Base-by-base conservation (phyloP, 345 rosid genomes). In the Populus euphratica region DNA sequence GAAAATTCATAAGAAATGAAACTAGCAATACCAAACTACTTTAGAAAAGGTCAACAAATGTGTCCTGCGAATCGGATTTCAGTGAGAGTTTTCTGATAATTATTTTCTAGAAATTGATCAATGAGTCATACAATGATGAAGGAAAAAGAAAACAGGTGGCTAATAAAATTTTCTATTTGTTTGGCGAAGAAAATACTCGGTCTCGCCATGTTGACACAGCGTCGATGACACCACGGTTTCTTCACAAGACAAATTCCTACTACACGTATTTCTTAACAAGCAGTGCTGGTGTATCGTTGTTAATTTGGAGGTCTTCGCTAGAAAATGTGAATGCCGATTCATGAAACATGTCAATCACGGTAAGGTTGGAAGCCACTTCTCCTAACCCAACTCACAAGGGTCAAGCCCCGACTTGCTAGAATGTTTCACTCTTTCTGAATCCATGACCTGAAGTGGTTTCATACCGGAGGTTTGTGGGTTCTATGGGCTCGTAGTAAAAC, bases 361-460 rank as follows among this genome's bases (percentile, higher is more conserved):
- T 56, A 65, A 38, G 68, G 72, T 41, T 81, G 86, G 81, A 41
- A 8, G 68, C 76, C 72, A 81, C 81, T 70, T 76, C 64, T 52
- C 70, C 78, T 65, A 41, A 69, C 76, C 78, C 74, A 70, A 64
- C 54, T 67, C 20, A 29, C 35, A 36, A 67, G 70, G 64, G 81
- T 65, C 80, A 78, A 74, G 66, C 54, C 33, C 25, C 64, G 11
- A 71, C 54, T 70, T 70, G 43, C 5, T 13, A 62, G 61, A 47
- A 27, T 36, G 65, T 20, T 62, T 33, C 41, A 5, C 25, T 21
- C 18, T 25, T 31, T 16, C 9, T 10, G 10, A n/a, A 10, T 17
- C 38, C 44, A 18, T 14, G 52, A 5, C 23, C 50, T 67, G 5
- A 49, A 31, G 11, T 47, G 68, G 8, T 77, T 78, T 65, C 49